phyloP scores from a whole-genome alignment of 495 filamentous ascomycete genomes.

The Aspergillus wentii region DNA sequence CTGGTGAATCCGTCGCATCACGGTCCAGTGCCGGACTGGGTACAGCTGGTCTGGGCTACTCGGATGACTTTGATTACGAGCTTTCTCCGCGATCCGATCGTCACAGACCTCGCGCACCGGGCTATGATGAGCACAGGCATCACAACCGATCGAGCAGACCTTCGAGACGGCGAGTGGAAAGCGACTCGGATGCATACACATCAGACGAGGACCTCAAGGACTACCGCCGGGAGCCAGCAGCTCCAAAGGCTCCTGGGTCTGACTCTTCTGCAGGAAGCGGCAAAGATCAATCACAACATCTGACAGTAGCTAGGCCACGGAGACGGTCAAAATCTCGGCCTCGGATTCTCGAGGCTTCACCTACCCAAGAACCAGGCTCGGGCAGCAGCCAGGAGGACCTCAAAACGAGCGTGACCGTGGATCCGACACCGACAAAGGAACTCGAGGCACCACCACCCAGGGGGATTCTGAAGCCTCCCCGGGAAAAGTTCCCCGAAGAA shows the following conservation, averaged over 20 bases:
- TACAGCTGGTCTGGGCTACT: conserved; percentile 35
- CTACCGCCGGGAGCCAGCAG: conserved; percentile 27
- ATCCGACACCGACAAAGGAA: too few relatives aligned
- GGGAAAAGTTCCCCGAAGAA: conserved; percentile 74
- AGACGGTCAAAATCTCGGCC: conserved; percentile 23
- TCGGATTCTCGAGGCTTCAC: conserved; percentile 10
- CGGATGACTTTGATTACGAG: conserved; percentile 33
- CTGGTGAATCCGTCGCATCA: conserved; percentile 15
- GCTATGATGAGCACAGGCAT: conserved; percentile 4
- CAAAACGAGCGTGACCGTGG: too few relatives aligned
- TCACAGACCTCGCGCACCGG: conserved; percentile 11
- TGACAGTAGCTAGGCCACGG: conserved; percentile 8
- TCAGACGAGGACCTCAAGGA: conserved; percentile 37
- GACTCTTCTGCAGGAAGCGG: conserved; percentile 12
- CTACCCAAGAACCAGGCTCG: conserved; percentile 4
- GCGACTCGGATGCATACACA: conserved; percentile 25
- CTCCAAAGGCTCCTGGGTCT: conserved; percentile 13
- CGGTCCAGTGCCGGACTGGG: conserved; percentile 28
- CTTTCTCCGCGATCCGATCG: conserved; percentile 12
- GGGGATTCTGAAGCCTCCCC: conserved; percentile 68
- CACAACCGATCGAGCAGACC: conserved; percentile 24
- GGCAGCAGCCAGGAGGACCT: conserved; percentile 13
- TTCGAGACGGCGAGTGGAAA: conserved; percentile 24
- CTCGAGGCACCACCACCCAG: conserved; percentile 48
- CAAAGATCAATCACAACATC: conserved; percentile 5